A percentile compares a stretch with the other conserved stretches of the same genome.
phyloP scores from a whole-genome alignment of 2,329 filamentous ascomycete species.

The Nemania sp. region DNA sequence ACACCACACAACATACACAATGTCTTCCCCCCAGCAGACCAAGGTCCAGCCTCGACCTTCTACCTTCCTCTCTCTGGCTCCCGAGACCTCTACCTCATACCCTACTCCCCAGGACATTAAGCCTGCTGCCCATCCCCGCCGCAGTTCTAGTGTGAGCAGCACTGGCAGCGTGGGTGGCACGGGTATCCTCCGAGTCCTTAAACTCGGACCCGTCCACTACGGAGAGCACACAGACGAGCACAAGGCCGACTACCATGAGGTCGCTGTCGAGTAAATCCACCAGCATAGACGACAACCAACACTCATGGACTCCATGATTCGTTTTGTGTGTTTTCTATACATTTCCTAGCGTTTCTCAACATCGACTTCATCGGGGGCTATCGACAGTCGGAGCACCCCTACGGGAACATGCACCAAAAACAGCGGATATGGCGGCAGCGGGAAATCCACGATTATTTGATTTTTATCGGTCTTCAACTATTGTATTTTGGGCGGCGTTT shows the following conservation, averaged over 20 bases:
- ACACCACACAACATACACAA: conserved; percentile 41
- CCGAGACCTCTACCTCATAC: conserved; percentile 68
- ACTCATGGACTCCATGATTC: conserved; percentile 21
- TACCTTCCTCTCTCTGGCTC: conserved; percentile 69
- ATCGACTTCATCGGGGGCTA: background rate
- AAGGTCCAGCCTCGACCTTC: conserved; percentile 48
- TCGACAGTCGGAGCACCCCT: background rate
- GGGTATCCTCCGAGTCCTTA: conserved; percentile 65
- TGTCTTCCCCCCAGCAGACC: conserved; percentile 46
- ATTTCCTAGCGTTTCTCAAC: conserved; percentile 26
- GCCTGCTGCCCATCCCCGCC: conserved; percentile 54
- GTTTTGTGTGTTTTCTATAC: conserved; percentile 6
- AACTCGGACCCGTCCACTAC: conserved; percentile 73
- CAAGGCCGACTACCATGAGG: conserved; percentile 68
- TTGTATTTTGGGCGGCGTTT: conserved; percentile 28
- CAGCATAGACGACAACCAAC: background rate
- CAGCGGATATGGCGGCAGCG: conserved; percentile 9
- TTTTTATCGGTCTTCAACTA: conserved; percentile 11
- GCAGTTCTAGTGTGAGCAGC: conserved; percentile 68
- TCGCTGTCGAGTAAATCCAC: conserved; percentile 55
- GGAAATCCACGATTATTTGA: conserved; percentile 15
- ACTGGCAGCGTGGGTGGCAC: conserved; percentile 55
- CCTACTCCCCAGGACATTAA: conserved; percentile 56
- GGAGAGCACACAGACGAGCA: conserved; percentile 69
- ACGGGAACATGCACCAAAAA: conserved; percentile 7